phyloP scores from a whole-genome alignment of 2,329 filamentous ascomycete genomes.

The Calcarisporium arbuscula region DNA sequence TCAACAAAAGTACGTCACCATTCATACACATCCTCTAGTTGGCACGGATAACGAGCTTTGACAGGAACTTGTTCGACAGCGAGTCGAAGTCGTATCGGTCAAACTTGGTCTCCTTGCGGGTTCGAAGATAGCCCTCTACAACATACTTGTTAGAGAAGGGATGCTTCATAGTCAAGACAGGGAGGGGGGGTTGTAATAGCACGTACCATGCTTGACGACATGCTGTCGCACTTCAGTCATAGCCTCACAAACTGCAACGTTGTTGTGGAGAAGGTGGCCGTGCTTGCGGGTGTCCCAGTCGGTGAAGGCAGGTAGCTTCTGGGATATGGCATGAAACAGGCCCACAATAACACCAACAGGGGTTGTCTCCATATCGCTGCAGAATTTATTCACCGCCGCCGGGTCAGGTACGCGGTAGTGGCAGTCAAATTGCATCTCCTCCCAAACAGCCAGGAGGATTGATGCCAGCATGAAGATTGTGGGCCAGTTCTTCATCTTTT shows the following conservation, averaged over 20 bases:
- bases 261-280: constrained; percentile 84
- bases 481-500: constrained; percentile 97
- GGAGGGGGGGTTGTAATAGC: not conserved
- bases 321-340: constrained; percentile 94
- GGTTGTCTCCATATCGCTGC: constrained; percentile 91
- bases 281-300: constrained; percentile 94
- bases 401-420: constrained; percentile 89
- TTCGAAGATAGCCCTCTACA: constrained; percentile 78
- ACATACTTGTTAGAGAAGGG: constrained; percentile 14
- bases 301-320: constrained; percentile 85
- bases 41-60: constrained; percentile 90
- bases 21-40: constrained; percentile 48
- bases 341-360: constrained; percentile 95
- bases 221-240: constrained; percentile 94
- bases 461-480: constrained; percentile 97
- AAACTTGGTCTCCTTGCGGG: constrained; percentile 73
- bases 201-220: constrained; percentile 87
- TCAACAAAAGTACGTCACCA: too few relatives aligned
- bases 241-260: constrained; percentile 84
- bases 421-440: constrained; percentile 98
- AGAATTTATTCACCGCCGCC: constrained; percentile 85
- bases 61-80: constrained; percentile 94
- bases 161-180: constrained; percentile 1
- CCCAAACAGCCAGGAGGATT: constrained; percentile 90
- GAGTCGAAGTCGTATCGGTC: constrained; percentile 91